Base-by-base conservation (phyloP, 2,329 filamentous ascomycete genomes). In the Metarhizium anisopliae region DNA sequence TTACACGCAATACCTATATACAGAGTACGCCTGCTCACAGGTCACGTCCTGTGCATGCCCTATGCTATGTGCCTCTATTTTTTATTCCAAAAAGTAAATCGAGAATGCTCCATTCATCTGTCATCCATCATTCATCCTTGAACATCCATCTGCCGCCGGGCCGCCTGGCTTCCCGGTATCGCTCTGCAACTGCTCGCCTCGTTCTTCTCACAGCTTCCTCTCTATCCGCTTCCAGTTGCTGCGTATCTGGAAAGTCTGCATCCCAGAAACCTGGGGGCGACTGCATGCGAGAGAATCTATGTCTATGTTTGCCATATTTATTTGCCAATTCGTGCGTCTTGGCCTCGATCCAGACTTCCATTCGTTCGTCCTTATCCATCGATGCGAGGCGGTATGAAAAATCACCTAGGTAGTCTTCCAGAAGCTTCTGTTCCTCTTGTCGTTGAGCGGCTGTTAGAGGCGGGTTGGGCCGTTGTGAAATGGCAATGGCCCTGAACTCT, bases 261-360 rank as follows among this genome's bases (percentile, higher is more conserved):
- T 89, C 80, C 94, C 94, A 99, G 67, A 90, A 97, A 0, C 91
- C 92, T 2, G 90, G 90, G 13, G 94, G 92, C 10, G 87, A 90
- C 49, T 74, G 77, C 59, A 82, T 79, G 52, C 90, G 81, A 58
- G 85, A 81, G 69, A 87, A 91, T 32, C 84, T 79, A 62, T 93
- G 82, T 55, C 87, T 80, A 70, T 96, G 92, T 66, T 80, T 90
- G 6, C 91, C 91, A 67, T 83, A 84, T 59, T 82, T 80, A 64
- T 92, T 85, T 1, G 92, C 87, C 59, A 95, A 74, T 51, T 85
- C 77, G 65, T 83, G 81, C 0, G 84, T 86, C 65, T 86, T 86
- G 13, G 92, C 92, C 65, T 91, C 81, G n/a, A 90, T 63, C 68
- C 95, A 80, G 20, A 89, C 66, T 57, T 86, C 80, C 43, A 82